phyloP scores from a whole-genome alignment of 2,329 filamentous ascomycete species.

The Hymenoscyphus repandus region DNA sequence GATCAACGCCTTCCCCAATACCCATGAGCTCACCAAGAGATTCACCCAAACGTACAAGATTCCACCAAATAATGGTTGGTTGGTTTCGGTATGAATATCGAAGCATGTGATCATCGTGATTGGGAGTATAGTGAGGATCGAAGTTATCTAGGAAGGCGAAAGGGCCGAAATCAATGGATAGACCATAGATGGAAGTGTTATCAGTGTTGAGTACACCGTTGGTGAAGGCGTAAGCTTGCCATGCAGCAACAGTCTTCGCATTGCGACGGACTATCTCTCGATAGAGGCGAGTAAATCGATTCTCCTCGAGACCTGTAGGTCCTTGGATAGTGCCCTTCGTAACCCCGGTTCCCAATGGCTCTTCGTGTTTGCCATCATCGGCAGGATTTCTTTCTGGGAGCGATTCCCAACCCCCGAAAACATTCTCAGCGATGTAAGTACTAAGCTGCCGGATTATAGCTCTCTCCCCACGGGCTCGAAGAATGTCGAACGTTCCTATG shows the following conservation, averaged over 20 bases:
- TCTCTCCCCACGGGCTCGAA: slow-evolving; percentile 75
- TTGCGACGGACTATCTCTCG: slow-evolving; percentile 83
- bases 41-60: slow-evolving; percentile 86
- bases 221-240: slow-evolving; percentile 99
- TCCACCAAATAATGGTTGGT: slow-evolving; percentile 98
- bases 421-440: slow-evolving; percentile 80
- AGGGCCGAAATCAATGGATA: slow-evolving; percentile 91
- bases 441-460: slow-evolving; percentile 67
- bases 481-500: slow-evolving; percentile 94
- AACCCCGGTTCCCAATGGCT: slow-evolving; percentile 40
- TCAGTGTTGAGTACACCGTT: slow-evolving; percentile 98
- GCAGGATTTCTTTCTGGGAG: slow-evolving; percentile 58
- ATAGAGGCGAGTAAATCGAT: slow-evolving; percentile 82
- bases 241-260: slow-evolving; percentile 80
- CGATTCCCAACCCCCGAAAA: slow-evolving; percentile 83
- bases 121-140: slow-evolving; percentile 89
- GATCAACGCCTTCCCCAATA: slow-evolving; percentile 66
- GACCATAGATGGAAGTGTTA: slow-evolving; percentile 85
- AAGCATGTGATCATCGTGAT: slow-evolving; percentile 86
- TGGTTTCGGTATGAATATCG: slow-evolving; percentile 93
- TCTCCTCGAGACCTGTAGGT: slow-evolving; percentile 63
- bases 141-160: slow-evolving; percentile 99
- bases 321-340: slow-evolving; percentile 59
- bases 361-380: slow-evolving; percentile 43
- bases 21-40: slow-evolving; percentile 84